Evolutionary conservation across 441 rosid genomes (phyloP), one percentile per base, ranked within the genome.

Genomic region (Viola pubescens): DNA sequence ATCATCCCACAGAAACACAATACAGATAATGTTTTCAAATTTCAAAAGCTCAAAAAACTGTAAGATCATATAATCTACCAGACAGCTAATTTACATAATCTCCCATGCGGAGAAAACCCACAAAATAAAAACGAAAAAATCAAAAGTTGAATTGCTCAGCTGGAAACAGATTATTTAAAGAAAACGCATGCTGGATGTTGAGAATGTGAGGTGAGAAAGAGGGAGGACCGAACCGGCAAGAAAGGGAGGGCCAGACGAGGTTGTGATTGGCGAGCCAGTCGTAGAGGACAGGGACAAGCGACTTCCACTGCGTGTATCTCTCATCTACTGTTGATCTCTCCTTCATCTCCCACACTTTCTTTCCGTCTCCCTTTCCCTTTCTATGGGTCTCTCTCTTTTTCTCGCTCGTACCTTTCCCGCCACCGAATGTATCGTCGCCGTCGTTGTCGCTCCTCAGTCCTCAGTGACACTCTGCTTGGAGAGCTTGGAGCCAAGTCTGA

Each of bases 211-310:
- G 37, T 7, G 37, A 54, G 5, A 38, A 38, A 12, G 14, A 7
- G 75, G 92, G 7, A n/a, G 4, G 5, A 41, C 7, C 0, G 13
- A 57, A 91, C 96, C 99, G 79, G 99, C 99, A 94, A 61, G 97
- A 87, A 59, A 82, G 97, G 37, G 94, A 88, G 13, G 96, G 97
- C 96, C 96, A 90, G 60, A 84, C 86, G 74, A 84, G 95, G 70
- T 84, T 85, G 69, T 87, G 94, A 54, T 84, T 82, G 10, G 97
- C 94, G 56, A 94, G 88, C 97, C 99, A 94, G 77, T 94, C 99
- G 61, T 94, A 94, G 43, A 94, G 95, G 57, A 94, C 85, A 13
- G 99, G 98, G n/a, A 94, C 97, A 11, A 91, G 79, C 50, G 89
- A 81, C 81, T 91, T 94, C 99, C 99, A 94, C 56, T 84, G 97